These are phyloP conservation scores for Testicularia cyperi DNA, from an alignment of 1,284 basidiomycete genomes.

Conservation along the genomic window DNA sequence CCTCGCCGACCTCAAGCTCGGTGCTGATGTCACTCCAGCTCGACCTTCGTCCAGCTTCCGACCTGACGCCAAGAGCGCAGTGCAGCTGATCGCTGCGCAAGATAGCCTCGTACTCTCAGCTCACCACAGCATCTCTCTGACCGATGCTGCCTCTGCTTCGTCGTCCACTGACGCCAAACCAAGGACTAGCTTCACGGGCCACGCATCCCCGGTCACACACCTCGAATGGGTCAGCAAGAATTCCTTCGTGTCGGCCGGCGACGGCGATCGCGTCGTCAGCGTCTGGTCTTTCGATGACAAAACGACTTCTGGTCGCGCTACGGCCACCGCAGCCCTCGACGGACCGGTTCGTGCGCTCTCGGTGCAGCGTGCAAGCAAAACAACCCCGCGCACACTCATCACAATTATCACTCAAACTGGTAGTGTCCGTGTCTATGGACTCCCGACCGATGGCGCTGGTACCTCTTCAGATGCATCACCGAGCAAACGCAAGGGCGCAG, in stretches of 20 bases:
- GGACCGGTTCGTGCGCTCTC: slow-evolving; percentile 57
- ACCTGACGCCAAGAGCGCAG: slow-evolving; percentile 31
- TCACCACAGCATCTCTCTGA: slow-evolving; percentile 45
- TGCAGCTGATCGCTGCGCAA: slow-evolving; percentile 22
- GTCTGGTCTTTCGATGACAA: slow-evolving; percentile 64
- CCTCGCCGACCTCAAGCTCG: slow-evolving; percentile 26
- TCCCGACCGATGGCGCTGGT: slow-evolving; percentile 33
- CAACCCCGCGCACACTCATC: slow-evolving; percentile 56
- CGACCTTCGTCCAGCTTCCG: slow-evolving; percentile 29
- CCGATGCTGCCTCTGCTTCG: no score
- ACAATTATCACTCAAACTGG: slow-evolving; percentile 59
- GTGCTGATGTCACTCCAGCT: slow-evolving; percentile 9
- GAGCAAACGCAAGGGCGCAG: slow-evolving; percentile 32
- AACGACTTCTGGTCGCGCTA: slow-evolving; percentile 18
- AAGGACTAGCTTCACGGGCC: slow-evolving; percentile 38
- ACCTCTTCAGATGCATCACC: slow-evolving; percentile 30
- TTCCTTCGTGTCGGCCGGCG: slow-evolving; percentile 71
- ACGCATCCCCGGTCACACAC: slow-evolving; percentile 53
- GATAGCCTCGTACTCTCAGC: slow-evolving; percentile 29
- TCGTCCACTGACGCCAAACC: slow-evolving; percentile 6
- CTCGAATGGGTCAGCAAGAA: slow-evolving; percentile 40
- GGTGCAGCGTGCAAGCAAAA: slow-evolving; percentile 32
- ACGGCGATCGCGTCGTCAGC: slow-evolving; percentile 74
- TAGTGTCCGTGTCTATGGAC: slow-evolving; percentile 47
- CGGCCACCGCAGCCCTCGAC: slow-evolving; percentile 60